These are phyloP conservation scores for Melanopsichium pennsylvanicum DNA, from an alignment of 1,284 basidiomycete genomes.

Conservation along the genomic window DNA sequence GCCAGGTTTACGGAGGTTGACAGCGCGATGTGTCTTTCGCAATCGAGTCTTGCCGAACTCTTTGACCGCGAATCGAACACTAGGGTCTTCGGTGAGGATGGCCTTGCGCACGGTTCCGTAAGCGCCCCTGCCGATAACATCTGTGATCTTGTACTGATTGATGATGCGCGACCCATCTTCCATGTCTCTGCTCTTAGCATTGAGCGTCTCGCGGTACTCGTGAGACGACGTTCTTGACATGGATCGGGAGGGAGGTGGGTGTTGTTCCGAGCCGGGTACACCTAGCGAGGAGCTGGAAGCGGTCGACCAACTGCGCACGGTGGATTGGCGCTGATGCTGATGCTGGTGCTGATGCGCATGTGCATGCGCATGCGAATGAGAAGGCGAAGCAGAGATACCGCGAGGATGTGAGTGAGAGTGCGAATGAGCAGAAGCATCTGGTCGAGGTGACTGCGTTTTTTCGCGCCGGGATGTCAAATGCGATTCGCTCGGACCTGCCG, in stretches of 20 bases:
- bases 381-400: background rate
- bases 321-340: background rate
- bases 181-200: slow-evolving; percentile 57
- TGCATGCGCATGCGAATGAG: slow-evolving; percentile 3
- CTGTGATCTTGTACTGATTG: slow-evolving; percentile 62
- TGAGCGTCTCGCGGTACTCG: slow-evolving; percentile 56
- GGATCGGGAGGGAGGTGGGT: slow-evolving; percentile 19
- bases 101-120: slow-evolving; percentile 61
- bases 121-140: slow-evolving; percentile 58
- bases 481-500: slow-evolving; percentile 23
- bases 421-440: background rate
- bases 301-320: slow-evolving; percentile 12
- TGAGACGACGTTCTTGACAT: slow-evolving; percentile 35
- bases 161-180: slow-evolving; percentile 61
- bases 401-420: slow-evolving; percentile 1
- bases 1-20: slow-evolving; percentile 25
- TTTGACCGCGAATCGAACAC: slow-evolving; percentile 53
- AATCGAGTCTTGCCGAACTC: slow-evolving; percentile 64
- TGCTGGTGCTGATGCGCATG: slow-evolving; percentile 1
- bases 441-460: slow-evolving; percentile 12
- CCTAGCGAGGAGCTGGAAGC: slow-evolving; percentile 19
- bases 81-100: slow-evolving; percentile 40
- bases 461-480: slow-evolving; percentile 6
- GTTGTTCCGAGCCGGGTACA: slow-evolving; percentile 14
- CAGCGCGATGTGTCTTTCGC: slow-evolving; percentile 44